Percentiles rank a stretch among this genome's conserved stretches.
Evolutionary conservation across 345 rosid genomes (phyloP).

Genomic region (Punica granatum): DNA sequence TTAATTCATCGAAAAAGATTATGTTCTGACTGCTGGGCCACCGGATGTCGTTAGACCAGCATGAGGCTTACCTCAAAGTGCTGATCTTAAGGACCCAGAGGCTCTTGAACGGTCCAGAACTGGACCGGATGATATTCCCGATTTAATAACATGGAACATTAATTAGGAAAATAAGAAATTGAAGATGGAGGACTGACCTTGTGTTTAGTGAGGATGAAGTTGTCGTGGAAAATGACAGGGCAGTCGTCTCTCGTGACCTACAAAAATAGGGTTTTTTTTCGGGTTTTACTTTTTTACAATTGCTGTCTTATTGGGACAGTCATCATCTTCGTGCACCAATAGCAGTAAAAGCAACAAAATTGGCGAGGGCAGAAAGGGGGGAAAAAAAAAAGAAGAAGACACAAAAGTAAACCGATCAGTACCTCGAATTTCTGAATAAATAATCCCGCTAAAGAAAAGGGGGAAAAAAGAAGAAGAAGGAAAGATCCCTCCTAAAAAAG

Average conservation of each 20-base stretch:
- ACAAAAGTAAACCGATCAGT: conserved; percentile 9
- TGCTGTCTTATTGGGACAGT: background rate
- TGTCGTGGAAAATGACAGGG: conserved; percentile 93
- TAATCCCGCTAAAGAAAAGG: no score
- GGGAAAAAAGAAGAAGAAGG: no score
- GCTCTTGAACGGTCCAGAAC: no score
- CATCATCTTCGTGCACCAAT: conserved; percentile 3
- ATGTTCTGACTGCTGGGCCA: no score
- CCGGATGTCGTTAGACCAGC: no score
- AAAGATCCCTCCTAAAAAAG: no score
- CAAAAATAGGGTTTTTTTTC: conserved; percentile 34
- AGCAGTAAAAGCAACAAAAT: conserved; percentile 1
- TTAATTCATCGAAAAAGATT: no score
- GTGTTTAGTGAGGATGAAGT: conserved; percentile 56
- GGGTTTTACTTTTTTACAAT: background rate
- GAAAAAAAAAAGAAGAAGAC: background rate
- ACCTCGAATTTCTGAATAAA: background rate
- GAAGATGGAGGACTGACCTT: conserved; percentile 26
- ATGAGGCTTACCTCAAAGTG: no score
- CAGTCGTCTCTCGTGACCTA: conserved; percentile 90
- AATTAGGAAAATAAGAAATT: no score
- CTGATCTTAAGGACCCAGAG: no score
- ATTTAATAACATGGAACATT: no score
- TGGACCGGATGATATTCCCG: no score
- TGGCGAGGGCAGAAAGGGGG: background rate